Conservation (phyloP, 495 filamentous ascomycete genomes). For the Cryomyces minteri region DNA sequence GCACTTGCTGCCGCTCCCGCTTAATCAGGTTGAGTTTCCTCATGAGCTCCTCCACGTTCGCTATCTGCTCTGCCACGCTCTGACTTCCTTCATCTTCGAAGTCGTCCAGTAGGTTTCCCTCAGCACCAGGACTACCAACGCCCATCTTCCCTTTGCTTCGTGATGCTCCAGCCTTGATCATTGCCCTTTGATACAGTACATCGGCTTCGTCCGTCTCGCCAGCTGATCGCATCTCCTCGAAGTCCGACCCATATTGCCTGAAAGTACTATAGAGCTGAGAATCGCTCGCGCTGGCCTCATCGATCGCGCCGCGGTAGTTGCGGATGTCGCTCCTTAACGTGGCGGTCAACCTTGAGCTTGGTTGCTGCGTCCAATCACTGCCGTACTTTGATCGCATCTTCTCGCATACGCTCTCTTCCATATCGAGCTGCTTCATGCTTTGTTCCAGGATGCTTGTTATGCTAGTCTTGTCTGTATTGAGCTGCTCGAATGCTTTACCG, state of each 20-base stretch:
- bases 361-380: constrained; percentile 90
- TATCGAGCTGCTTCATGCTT: constrained; percentile 72
- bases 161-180: constrained; percentile 44
- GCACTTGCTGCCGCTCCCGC: constrained; percentile 69
- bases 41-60: constrained; percentile 73
- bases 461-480: constrained; percentile 58
- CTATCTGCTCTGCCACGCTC: constrained; percentile 79
- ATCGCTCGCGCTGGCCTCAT: constrained; percentile 79
- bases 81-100: constrained; percentile 54
- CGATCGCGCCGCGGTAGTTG: constrained; percentile 71
- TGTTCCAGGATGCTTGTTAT: constrained; percentile 54
- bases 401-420: constrained; percentile 95
- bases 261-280: constrained; percentile 68
- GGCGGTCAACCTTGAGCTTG: constrained; percentile 70
- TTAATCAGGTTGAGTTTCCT: constrained; percentile 86
- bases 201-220: constrained; percentile 80
- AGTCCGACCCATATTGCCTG: constrained; percentile 65
- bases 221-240: constrained; percentile 88
- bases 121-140: constrained; percentile 35
- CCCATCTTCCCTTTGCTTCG: constrained; percentile 42
- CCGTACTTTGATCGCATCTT: constrained; percentile 99
- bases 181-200: constrained; percentile 69
- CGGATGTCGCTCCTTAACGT: constrained; percentile 74
- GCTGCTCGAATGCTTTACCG: constrained; percentile 50
- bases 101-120: constrained; percentile 71